Evolutionary conservation across 768 basidiomycete species (phyloP), one percentile per base, ranked within the genome.

Genomic region (Serendipita vermifera): DNA sequence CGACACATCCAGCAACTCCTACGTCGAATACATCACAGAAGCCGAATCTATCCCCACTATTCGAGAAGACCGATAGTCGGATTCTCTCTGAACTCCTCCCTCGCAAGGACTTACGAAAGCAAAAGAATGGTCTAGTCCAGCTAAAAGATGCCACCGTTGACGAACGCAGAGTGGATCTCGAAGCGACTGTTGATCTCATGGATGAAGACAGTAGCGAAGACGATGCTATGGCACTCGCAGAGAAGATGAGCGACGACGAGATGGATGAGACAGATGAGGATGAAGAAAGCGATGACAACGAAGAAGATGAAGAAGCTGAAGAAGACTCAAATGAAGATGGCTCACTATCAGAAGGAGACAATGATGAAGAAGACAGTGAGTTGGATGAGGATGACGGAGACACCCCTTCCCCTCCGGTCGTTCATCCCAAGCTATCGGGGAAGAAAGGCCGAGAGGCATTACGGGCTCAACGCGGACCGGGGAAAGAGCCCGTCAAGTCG

Each of bases 271-370:
- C 58, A 59, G 62, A 64, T 62, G 63, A 65, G 64, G 63, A 66
- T 59, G 67, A 65, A 62, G 64, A 62, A 65, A 65, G 63, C 64
- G 62, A 63, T 63, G 65, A 66, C 40, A 67, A 65, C 63, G 63
- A 60, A 58, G 59, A 62, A 57, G 61, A 60, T 59, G 55, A 65
- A 58, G 62, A 67, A 58, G 63, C 61, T 62, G 62, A 63, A 67
- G 66, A 67, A 62, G 65, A 65, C 62, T 58, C 58, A 48, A 38
- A 24, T 56, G 55, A 55, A 33, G 51, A 31, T 26, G 62, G 27
- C 15, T 35, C 51, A 53, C 27, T 46, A 53, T 41, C 46, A 32
- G 53, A 43, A 38, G 55, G 46, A 26, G 57, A 48, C 29, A 56
- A 46, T 9, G 60, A 39, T n/a, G 54, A 26, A 31, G 54, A 32